Conservation (phyloP, 345 rosid species). For the Gossypium ekmanianum region DNA sequence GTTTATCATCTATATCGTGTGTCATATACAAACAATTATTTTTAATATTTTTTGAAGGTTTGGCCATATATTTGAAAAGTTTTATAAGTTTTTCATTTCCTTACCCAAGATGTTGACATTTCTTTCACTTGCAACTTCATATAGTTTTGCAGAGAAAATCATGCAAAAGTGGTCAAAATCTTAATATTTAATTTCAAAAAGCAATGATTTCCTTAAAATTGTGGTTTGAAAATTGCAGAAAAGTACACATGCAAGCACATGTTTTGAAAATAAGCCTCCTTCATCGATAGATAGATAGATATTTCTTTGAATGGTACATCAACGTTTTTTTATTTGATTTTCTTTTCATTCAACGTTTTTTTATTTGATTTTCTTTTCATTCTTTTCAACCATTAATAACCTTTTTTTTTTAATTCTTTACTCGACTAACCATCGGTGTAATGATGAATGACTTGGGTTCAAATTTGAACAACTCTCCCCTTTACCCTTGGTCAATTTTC, state of each 20-base stretch:
- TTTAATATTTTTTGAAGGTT: no score
- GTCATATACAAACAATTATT: no score
- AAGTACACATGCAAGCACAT: constrained; percentile 1
- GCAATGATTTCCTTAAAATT: background rate
- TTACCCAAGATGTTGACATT: constrained; percentile 4
- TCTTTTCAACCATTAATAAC: background rate
- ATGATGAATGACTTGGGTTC: no score
- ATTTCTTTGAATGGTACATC: background rate
- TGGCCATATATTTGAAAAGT: no score
- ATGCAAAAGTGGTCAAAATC: background rate
- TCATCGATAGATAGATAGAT: no score
- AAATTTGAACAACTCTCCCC: no score
- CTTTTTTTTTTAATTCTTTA: no score
- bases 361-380: background rate
- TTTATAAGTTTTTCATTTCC: background rate
- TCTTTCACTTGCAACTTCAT: background rate
- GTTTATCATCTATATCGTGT: no score
- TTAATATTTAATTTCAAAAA: background rate
- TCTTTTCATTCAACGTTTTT: background rate
- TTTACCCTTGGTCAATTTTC: no score
- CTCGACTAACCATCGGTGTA: no score
- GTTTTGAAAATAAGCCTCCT: background rate
- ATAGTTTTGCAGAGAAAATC: background rate
- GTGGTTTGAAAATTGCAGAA: constrained; percentile 9
- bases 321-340: background rate